phyloP scores from a whole-genome alignment of 352 stramenopile genomes.

The Blastocystis sp. region DNA sequence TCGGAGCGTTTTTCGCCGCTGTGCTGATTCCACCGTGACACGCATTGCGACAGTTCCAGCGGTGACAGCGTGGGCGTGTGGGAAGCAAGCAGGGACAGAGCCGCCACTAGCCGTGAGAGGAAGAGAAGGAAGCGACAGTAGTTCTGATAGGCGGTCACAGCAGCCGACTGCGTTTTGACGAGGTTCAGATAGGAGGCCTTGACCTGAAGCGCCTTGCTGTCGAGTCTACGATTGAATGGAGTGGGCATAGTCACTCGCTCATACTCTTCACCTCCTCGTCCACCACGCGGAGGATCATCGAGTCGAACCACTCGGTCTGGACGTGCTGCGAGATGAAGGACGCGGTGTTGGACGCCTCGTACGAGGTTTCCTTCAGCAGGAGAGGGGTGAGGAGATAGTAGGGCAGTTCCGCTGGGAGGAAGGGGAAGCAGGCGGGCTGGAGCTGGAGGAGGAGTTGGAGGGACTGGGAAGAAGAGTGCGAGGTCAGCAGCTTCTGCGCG shows the following conservation, averaged over 20 bases:
- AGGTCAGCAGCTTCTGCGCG: neutral
- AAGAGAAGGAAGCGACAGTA: constrained; percentile 12
- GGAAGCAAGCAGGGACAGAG: constrained; percentile 1
- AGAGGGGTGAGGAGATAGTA: neutral
- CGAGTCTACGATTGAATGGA: neutral
- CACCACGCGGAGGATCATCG: constrained; percentile 4
- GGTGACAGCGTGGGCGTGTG: constrained; percentile 19
- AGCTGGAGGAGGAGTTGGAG: neutral
- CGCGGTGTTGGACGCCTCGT: constrained; percentile 16
- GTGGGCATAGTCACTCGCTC: neutral
- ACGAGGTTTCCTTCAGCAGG: neutral
- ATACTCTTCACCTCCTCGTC: neutral
- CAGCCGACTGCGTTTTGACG: neutral
- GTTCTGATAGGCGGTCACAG: constrained; percentile 10
- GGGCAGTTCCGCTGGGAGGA: neutral
- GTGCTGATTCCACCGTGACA: constrained; percentile 12
- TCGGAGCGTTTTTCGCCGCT: neutral
- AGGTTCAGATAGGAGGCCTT: constrained; percentile 27
- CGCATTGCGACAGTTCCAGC: constrained; percentile 14
- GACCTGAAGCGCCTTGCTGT: neutral
- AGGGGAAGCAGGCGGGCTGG: neutral
- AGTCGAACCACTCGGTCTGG: constrained; percentile 4
- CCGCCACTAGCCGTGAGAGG: neutral
- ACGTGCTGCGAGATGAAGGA: neutral
- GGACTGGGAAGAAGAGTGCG: neutral